Base-by-base conservation (phyloP, 2,329 filamentous ascomycete genomes). In the Fusarium avenaceum region DNA sequence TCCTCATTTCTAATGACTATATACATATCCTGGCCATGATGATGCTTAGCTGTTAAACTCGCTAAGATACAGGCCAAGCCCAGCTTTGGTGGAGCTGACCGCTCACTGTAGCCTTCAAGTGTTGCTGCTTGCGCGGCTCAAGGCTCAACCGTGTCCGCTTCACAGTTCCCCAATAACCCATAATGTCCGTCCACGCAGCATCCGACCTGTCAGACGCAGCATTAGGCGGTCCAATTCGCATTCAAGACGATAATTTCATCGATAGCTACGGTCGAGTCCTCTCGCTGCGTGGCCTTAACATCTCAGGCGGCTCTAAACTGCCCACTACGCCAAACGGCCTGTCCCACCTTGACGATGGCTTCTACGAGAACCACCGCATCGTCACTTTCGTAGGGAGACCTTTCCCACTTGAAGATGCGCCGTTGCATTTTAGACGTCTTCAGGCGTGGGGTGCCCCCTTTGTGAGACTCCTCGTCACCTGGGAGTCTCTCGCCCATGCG, bases 381-480 rank as follows among this genome's bases (percentile, higher is more conserved):
- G 77, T 81, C 52, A 80, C 76, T 9, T 82, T 81, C 53, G 58
- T 75, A 7, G 80, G 80, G 1, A 69, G 79, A 10, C 80, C 80
- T 1, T 82, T 82, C 43, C 76, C 76, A 0, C 68, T 80, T 0
- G 75, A 76, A 19, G 77, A 81, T 38, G 80, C 80, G 7, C 77
- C 75, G 24, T 71, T 80, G 32, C 80, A 81, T 53, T 80, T 81
- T 51, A 69, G 74, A 19, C 73, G 79, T 4, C 71, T 82, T 28
- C 75, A 71, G 47, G 74, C 76, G 33, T 82, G 80, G 80, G 80
- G 80, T 0, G 60, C 79, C 35, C 77, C 79, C 30, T 66, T 82
- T 24, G 72, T 81, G 14, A 75, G 80, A 26, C 73, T 82, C 52
- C 78, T 82, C 14, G 79, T 82, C n/a, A 80, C 79, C 6, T 82